phyloP scores from a whole-genome alignment of 768 basidiomycete genomes.

The Mycena vitilis region DNA sequence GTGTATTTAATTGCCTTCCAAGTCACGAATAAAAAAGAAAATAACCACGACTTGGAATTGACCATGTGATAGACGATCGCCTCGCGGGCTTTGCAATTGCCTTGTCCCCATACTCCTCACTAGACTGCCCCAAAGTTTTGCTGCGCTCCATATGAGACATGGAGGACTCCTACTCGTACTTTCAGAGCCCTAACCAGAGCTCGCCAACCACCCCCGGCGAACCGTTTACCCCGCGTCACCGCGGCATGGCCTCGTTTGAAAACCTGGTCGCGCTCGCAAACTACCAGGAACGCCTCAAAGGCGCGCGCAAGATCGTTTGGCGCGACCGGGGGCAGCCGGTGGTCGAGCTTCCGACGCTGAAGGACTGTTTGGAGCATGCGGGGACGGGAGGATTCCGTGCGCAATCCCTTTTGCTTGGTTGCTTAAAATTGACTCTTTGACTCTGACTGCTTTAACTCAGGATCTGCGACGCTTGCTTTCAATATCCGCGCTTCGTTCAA shows the following conservation, averaged over 20 bases:
- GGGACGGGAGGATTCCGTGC: constrained; percentile 77
- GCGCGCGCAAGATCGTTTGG: constrained; percentile 86
- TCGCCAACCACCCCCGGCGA: constrained; percentile 13
- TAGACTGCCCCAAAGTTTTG: constrained; percentile 19
- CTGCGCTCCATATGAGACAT: neutral
- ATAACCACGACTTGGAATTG: neutral
- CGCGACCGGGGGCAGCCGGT: constrained; percentile 86
- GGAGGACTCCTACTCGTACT: constrained; percentile 13
- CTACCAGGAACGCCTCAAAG: constrained; percentile 78
- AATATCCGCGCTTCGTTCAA: constrained; percentile 88
- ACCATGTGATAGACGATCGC: neutral
- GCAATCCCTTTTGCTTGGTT: constrained; percentile 45
- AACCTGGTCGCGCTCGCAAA: constrained; percentile 88
- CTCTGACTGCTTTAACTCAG: constrained; percentile 58
- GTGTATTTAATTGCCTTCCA: too few species aligned
- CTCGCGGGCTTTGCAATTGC: neutral
- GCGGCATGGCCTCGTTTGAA: constrained; percentile 79
- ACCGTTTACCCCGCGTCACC: constrained; percentile 47
- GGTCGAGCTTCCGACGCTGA: constrained; percentile 69
- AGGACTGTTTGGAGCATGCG: constrained; percentile 80
- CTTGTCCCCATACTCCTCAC: neutral
- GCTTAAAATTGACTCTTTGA: constrained; percentile 2
- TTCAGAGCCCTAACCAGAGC: neutral
- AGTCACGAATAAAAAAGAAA: too few species aligned
- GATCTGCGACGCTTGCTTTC: constrained; percentile 85